Evolutionary conservation across 345 rosid genomes (phyloP).

Genomic region (Lepidium sativum): DNA sequence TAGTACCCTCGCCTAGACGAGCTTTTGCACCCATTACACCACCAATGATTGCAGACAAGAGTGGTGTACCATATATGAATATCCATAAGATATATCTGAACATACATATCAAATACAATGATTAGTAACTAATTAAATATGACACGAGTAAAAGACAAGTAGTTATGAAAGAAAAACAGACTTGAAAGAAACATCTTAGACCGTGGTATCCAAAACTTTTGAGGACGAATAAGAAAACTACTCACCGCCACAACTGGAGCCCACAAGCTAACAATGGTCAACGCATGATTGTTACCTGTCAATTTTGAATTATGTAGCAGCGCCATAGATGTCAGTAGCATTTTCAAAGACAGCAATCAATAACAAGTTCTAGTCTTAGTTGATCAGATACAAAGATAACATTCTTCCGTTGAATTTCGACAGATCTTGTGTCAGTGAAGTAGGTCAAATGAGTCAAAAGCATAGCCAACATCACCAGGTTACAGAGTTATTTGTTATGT

Average conservation of each 20-base stretch:
- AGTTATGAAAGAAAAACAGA: not conserved
- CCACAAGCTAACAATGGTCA: constrained; percentile 88
- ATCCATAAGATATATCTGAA: constrained; percentile 93
- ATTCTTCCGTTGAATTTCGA: not conserved
- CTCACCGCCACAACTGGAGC: constrained; percentile 97
- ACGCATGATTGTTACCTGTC: constrained; percentile 72
- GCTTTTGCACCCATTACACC: constrained; percentile 98
- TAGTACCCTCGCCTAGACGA: constrained; percentile 95
- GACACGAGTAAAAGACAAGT: not conserved
- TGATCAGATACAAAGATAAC: not conserved
- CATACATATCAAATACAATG: not conserved
- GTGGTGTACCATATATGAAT: constrained; percentile 91
- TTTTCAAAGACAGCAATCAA: not conserved
- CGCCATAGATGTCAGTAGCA: constrained; percentile 11
- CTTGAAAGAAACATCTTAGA: constrained; percentile 19
- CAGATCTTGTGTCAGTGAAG: constrained; percentile 6
- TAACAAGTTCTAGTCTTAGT: not conserved
- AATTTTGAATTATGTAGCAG: constrained; percentile 21
- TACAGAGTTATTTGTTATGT: not conserved
- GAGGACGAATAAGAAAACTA: constrained; percentile 5
- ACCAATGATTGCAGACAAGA: constrained; percentile 87
- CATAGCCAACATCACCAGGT: not conserved
- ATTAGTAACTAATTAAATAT: not conserved
- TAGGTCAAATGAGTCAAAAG: not conserved
- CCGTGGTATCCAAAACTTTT: constrained; percentile 26